A percentile compares a stretch with the other conserved stretches of the same genome.
Conservation (phyloP, 352 stramenopile genomes). For the Phytophthora multivora region DNA sequence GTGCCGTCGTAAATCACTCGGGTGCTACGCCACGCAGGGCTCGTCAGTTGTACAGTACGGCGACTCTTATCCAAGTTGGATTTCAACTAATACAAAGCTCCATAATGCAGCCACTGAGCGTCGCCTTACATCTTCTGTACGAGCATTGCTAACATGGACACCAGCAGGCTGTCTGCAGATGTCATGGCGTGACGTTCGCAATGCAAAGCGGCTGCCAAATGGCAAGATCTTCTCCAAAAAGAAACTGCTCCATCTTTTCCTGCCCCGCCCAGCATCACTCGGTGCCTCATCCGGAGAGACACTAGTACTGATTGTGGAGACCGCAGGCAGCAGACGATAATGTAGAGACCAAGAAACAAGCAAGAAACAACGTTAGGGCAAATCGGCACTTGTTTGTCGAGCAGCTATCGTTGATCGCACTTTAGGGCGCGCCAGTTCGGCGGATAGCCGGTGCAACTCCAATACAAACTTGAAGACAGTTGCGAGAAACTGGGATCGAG, state of each 20-base stretch:
- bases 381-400: background rate
- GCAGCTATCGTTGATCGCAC: conserved; percentile 14
- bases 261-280: too few relatives aligned
- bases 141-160: background rate
- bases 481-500: conserved; percentile 16
- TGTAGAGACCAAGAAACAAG: background rate
- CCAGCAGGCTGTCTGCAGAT: background rate
- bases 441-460: conserved; percentile 1
- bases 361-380: background rate
- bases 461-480: conserved; percentile 36
- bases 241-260: too few relatives aligned
- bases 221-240: background rate
- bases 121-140: background rate
- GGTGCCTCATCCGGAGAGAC: background rate
- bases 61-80: conserved; percentile 5
- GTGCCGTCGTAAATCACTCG: too few relatives aligned
- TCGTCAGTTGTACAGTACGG: conserved; percentile 1
- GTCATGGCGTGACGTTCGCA: conserved; percentile 1
- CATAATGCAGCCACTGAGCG: background rate
- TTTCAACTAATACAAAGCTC: conserved; percentile 9
- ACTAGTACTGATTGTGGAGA: background rate
- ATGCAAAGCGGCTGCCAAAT: background rate
- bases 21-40: background rate
- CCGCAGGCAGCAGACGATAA: background rate
- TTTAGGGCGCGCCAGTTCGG: conserved; percentile 19